phyloP scores from a whole-genome alignment of 1,284 basidiomycete species.

The Heterobasidion annosum region DNA sequence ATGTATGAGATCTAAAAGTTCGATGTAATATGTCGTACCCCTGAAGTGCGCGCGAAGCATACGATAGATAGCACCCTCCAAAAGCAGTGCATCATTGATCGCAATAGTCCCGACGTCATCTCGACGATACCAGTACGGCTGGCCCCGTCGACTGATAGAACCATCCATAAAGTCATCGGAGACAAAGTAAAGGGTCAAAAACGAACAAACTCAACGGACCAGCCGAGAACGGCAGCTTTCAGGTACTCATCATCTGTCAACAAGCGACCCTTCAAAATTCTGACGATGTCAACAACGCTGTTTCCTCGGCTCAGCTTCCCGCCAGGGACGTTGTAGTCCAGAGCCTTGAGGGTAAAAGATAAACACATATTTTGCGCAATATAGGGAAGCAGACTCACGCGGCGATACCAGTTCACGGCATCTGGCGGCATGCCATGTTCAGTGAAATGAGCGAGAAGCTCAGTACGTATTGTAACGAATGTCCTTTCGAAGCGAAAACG shows the following conservation, averaged over 20 bases:
- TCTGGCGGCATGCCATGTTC: neutral
- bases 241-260: slow-evolving; percentile 81
- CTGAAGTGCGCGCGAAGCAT: slow-evolving; percentile 88
- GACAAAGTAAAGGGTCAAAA: slow-evolving; percentile 32
- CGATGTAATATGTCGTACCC: slow-evolving; percentile 73
- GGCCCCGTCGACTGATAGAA: slow-evolving; percentile 89
- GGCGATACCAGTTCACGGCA: neutral
- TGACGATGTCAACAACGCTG: slow-evolving; percentile 89
- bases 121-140: slow-evolving; percentile 92
- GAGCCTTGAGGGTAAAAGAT: neutral
- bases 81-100: slow-evolving; percentile 97
- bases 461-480: neutral
- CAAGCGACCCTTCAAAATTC: slow-evolving; percentile 71
- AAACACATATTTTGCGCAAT: neutral
- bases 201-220: slow-evolving; percentile 92
- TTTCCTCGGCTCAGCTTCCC: slow-evolving; percentile 97
- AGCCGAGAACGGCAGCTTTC: slow-evolving; percentile 86
- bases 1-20: slow-evolving; percentile 86
- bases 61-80: slow-evolving; percentile 90
- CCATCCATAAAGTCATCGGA: slow-evolving; percentile 98
- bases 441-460: neutral
- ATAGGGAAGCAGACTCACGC: neutral
- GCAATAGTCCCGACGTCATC: slow-evolving; percentile 79
- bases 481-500: neutral
- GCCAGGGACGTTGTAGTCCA: slow-evolving; percentile 93